These are phyloP conservation scores for Populus simonii DNA, from an alignment of 345 rosid genomes.

Conservation along the genomic window DNA sequence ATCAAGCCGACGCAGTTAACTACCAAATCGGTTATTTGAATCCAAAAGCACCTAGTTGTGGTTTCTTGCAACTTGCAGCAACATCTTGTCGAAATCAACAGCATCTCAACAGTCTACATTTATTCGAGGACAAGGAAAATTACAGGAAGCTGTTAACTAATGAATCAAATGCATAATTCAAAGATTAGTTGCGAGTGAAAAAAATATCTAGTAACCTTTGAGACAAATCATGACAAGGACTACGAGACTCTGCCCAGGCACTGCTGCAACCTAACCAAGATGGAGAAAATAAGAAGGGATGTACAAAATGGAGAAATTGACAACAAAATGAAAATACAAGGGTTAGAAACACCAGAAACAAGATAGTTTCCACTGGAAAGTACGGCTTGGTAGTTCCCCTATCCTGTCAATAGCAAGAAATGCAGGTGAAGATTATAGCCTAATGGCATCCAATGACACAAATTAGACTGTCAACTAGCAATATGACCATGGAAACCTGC, in stretches of 20 bases:
- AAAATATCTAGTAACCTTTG: slow-evolving; percentile 19
- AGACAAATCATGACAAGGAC: slow-evolving; percentile 24
- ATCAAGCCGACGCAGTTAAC: slow-evolving; percentile 10
- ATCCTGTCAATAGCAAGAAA: slow-evolving; percentile 40
- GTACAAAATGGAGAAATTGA: background rate
- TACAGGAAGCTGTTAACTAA: slow-evolving; percentile 5
- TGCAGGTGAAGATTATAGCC: slow-evolving; percentile 22
- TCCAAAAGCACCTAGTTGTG: slow-evolving; percentile 10
- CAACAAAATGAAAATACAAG: background rate
- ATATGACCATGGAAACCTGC: slow-evolving; percentile 3
- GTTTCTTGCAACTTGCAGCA: slow-evolving; percentile 33
- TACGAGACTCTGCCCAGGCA: slow-evolving; percentile 29
- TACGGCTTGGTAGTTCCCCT: slow-evolving; percentile 17
- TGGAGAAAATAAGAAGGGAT: slow-evolving; percentile 8
- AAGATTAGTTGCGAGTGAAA: background rate
- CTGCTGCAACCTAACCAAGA: slow-evolving; percentile 45
- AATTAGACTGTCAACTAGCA: background rate
- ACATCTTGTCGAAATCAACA: slow-evolving; percentile 32
- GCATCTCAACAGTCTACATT: slow-evolving; percentile 40
- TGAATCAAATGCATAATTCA: background rate
- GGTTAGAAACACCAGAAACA: slow-evolving; percentile 31
- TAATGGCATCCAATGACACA: slow-evolving; percentile 7
- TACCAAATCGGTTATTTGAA: background rate
- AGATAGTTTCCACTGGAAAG: slow-evolving; percentile 18
- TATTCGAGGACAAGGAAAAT: slow-evolving; percentile 28